phyloP scores from a whole-genome alignment of 225 moss, liverwort and hornwort species.

The Thuidium tamariscinum region DNA sequence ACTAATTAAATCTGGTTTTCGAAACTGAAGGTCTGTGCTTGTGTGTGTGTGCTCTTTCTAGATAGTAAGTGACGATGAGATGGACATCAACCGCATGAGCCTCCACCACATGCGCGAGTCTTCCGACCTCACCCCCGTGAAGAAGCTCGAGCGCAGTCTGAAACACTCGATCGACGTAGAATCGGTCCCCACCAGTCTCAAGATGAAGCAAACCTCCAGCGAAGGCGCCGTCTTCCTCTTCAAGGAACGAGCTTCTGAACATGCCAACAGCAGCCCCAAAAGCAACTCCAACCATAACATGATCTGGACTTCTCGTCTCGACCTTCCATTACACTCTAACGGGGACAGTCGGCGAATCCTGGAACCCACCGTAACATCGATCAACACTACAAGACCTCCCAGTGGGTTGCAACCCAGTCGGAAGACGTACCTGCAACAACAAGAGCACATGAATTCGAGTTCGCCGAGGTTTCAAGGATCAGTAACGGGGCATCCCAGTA shows the following conservation, averaged over 20 bases:
- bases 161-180: conserved; percentile 29
- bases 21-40: not conserved
- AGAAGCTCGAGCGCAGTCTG: conserved; percentile 38
- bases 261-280: not conserved
- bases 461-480: not conserved
- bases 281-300: not conserved
- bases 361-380: not conserved
- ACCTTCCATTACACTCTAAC: conserved; percentile 20
- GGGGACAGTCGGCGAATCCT: conserved; percentile 26
- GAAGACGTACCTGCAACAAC: not conserved
- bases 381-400: not conserved
- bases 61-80: conserved; percentile 21
- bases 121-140: not conserved
- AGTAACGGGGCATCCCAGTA: not conserved
- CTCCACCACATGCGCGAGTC: not conserved
- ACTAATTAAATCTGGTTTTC: not conserved
- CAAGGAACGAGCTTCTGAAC: not conserved
- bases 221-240: conserved; percentile 5
- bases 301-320: conserved; percentile 21
- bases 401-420: conserved; percentile 5
- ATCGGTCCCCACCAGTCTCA: not conserved
- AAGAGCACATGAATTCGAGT: not conserved
- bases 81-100: not conserved
- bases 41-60: not conserved
- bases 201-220: not conserved